Conservation (phyloP, 2,329 filamentous ascomycete species). For the Pyricularia sp. region DNA sequence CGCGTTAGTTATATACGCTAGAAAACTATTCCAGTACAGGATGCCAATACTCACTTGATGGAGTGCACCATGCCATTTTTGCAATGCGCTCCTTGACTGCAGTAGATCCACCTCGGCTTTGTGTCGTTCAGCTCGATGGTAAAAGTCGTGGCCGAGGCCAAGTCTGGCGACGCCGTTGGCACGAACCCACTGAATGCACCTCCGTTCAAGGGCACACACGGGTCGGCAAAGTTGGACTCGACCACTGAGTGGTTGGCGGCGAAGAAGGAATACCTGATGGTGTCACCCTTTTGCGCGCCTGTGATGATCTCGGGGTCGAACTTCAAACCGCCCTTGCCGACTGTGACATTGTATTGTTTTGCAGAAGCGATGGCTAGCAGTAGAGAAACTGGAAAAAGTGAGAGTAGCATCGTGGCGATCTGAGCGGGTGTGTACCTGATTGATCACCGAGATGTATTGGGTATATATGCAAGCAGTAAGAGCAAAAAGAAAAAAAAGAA, state of each 20-base stretch:
- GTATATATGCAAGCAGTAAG: neutral
- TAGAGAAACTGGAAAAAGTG: conserved; percentile 16
- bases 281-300: conserved; percentile 24
- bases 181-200: conserved; percentile 33
- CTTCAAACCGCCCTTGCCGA: conserved; percentile 25
- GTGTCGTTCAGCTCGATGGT: conserved; percentile 34
- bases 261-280: conserved; percentile 30
- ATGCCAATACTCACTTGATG: conserved; percentile 21
- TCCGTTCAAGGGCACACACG: conserved; percentile 24
- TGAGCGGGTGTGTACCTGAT: conserved; percentile 8
- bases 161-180: conserved; percentile 20
- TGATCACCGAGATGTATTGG: neutral
- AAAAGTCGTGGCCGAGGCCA: conserved; percentile 26
- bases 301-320: conserved; percentile 27
- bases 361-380: conserved; percentile 17
- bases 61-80: conserved; percentile 30
- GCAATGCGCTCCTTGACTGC: conserved; percentile 34
- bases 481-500: neutral
- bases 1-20: neutral
- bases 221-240: conserved; percentile 28
- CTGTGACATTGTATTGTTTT: conserved; percentile 23
- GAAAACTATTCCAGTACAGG: neutral
- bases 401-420: conserved; percentile 6
- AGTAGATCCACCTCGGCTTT: conserved; percentile 40
- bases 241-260: conserved; percentile 31